Conservation (phyloP, 495 filamentous ascomycete species). For the Zalerion maritima region DNA sequence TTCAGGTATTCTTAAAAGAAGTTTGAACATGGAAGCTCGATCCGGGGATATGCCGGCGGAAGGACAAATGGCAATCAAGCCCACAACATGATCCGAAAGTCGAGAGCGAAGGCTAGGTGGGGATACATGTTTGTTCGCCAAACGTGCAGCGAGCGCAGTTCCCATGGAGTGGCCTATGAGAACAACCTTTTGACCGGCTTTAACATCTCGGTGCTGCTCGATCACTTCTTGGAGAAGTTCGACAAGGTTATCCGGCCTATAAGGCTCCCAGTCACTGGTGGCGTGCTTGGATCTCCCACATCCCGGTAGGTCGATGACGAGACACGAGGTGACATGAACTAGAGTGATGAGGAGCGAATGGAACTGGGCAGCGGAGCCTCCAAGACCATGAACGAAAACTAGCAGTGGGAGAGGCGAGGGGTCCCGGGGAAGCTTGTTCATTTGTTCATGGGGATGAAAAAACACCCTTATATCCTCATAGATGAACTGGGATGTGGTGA, state of each 20-base stretch:
- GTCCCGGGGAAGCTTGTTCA: conserved; percentile 55
- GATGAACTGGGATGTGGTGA: conserved; percentile 50
- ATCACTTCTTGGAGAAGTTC: conserved; percentile 63
- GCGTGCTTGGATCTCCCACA: conserved; percentile 67
- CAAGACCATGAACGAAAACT: conserved; percentile 85
- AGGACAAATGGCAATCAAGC: conserved; percentile 71
- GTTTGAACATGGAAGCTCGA: conserved; percentile 34
- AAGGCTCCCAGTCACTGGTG: conserved; percentile 60
- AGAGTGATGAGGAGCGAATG: conserved; percentile 67
- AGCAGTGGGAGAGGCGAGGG: conserved; percentile 66
- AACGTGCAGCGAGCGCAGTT: conserved; percentile 56
- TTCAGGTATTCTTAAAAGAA: conserved; percentile 49
- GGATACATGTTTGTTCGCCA: conserved; percentile 52
- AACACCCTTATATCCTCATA: conserved; percentile 76
- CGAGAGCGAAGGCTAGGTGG: conserved; percentile 19
- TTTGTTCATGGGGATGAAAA: conserved; percentile 65
- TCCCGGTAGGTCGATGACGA: conserved; percentile 81
- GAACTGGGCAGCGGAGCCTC: conserved; percentile 81
- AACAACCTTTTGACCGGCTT: conserved; percentile 58
- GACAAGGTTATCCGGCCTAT: conserved; percentile 58
- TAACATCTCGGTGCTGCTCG: conserved; percentile 47
- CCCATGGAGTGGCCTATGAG: conserved; percentile 84
- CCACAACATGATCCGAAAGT: conserved; percentile 50
- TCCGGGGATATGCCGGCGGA: conserved; percentile 43
- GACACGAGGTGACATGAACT: conserved; percentile 71